Evolutionary conservation across 1,139 yeast genomes (phyloP).

Genomic region (Kazachstania sp.): DNA sequence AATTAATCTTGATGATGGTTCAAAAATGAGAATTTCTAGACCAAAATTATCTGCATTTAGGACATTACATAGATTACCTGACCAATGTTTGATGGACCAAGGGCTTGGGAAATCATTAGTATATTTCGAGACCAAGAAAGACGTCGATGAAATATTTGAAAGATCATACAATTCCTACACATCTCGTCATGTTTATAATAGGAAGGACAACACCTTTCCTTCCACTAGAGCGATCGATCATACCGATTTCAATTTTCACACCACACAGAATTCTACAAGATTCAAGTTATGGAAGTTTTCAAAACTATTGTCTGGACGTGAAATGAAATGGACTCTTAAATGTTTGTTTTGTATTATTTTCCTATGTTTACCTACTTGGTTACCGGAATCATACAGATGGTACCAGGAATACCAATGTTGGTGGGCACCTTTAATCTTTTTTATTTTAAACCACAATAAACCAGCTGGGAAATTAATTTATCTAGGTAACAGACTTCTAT

Average conservation of each 20-base stretch:
- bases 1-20: constrained; percentile 14
- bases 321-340: constrained; percentile 39
- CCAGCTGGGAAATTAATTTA: constrained; percentile 38
- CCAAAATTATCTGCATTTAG: constrained; percentile 37
- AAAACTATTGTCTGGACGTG: constrained; percentile 32
- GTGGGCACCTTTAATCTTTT: constrained; percentile 37
- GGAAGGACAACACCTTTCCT: constrained; percentile 7
- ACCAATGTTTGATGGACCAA: constrained; percentile 39
- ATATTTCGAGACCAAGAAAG: constrained; percentile 37
- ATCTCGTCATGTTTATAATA: constrained; percentile 28
- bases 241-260: constrained; percentile 34
- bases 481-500: constrained; percentile 30
- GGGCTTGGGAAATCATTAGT: constrained; percentile 40
- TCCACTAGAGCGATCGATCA: constrained; percentile 34
- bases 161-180: constrained; percentile 37
- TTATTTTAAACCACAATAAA: constrained; percentile 36
- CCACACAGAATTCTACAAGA: constrained; percentile 30
- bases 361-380: constrained; percentile 39
- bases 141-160: constrained; percentile 43
- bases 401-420: constrained; percentile 36
- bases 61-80: constrained; percentile 36
- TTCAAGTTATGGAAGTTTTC: constrained; percentile 35
- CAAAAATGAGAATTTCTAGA: constrained; percentile 30
- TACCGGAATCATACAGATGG: constrained; percentile 35
- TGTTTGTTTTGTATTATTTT: constrained; percentile 33